These are phyloP conservation scores for Plasmopara muralis DNA, from an alignment of 352 stramenopile genomes.

Conservation along the genomic window DNA sequence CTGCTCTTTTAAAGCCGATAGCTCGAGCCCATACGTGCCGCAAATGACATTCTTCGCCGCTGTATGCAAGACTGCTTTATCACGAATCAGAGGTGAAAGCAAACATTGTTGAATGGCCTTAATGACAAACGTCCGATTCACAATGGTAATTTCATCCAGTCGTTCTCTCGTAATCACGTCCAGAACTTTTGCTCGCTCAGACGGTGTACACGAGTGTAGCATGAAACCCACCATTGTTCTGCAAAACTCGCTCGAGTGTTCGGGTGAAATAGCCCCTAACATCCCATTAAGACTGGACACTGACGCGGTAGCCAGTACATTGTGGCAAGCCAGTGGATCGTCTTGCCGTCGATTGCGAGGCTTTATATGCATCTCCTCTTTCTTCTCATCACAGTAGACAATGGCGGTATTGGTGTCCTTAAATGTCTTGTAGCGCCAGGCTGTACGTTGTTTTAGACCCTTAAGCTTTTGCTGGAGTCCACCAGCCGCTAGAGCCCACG, in stretches of 20 bases:
- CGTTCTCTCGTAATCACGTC: slow-evolving; percentile 67
- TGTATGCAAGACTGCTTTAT: slow-evolving; percentile 59
- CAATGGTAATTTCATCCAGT: slow-evolving; percentile 62
- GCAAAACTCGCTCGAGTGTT: slow-evolving; percentile 67
- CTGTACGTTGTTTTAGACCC: slow-evolving; percentile 73
- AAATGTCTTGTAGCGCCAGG: slow-evolving; percentile 75
- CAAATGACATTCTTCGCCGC: slow-evolving; percentile 66
- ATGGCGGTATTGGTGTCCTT: slow-evolving; percentile 66
- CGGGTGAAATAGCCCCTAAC: slow-evolving; percentile 62
- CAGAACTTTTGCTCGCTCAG: slow-evolving; percentile 58
- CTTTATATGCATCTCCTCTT: slow-evolving; percentile 59
- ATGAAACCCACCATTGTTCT: slow-evolving; percentile 84
- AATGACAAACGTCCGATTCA: slow-evolving; percentile 72
- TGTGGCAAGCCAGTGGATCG: slow-evolving; percentile 70
- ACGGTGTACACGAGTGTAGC: slow-evolving; percentile 58
- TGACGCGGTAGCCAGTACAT: slow-evolving; percentile 53
- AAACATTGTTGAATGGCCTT: slow-evolving; percentile 73
- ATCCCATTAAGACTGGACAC: slow-evolving; percentile 70
- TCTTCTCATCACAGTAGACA: slow-evolving; percentile 64
- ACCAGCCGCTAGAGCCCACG: slow-evolving; percentile 67
- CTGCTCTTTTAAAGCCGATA: slow-evolving; percentile 75
- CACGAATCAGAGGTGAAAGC: slow-evolving; percentile 55
- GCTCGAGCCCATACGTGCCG: slow-evolving; percentile 55
- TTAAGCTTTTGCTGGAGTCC: slow-evolving; percentile 79
- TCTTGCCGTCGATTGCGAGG: slow-evolving; percentile 44